Evolutionary conservation across 192 early-diverging fungal species (phyloP).

Genomic region (Gamsiella multidivaricata): DNA sequence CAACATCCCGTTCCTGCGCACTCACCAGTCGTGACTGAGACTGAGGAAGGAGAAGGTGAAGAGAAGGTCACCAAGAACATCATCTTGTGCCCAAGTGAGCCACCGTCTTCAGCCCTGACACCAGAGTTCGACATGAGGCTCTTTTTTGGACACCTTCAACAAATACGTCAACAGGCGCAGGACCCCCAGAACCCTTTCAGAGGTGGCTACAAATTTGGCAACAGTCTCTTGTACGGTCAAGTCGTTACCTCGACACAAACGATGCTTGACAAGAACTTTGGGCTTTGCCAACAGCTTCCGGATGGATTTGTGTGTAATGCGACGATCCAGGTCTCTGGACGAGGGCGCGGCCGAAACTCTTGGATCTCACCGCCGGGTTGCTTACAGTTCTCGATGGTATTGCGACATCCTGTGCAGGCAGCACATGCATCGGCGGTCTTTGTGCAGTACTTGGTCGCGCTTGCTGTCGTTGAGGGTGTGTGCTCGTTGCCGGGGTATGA

Average conservation of each 20-base stretch:
- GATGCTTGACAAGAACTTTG: slow-evolving; percentile 89
- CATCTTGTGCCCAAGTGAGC: slow-evolving; percentile 54
- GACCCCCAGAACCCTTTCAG: slow-evolving; percentile 15
- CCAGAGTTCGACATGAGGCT: slow-evolving; percentile 69
- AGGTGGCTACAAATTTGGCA: slow-evolving; percentile 69
- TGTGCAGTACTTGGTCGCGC: slow-evolving; percentile 92
- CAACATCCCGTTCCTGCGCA: slow-evolving; percentile 32
- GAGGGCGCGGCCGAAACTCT: slow-evolving; percentile 91
- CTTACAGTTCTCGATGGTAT: slow-evolving; percentile 84
- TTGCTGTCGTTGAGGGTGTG: slow-evolving; percentile 87
- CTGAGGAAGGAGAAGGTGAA: slow-evolving; percentile 19
- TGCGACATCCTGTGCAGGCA: slow-evolving; percentile 74
- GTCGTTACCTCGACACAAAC: slow-evolving; percentile 92
- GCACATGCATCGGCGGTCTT: slow-evolving; percentile 79
- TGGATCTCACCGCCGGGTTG: slow-evolving; percentile 96
- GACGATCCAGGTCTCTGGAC: slow-evolving; percentile 85
- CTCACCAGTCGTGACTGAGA: slow-evolving; percentile 16
- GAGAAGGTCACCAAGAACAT: slow-evolving; percentile 54
- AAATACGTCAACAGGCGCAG: slow-evolving; percentile 51
- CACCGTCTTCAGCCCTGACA: slow-evolving; percentile 59
- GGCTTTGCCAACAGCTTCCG: slow-evolving; percentile 73
- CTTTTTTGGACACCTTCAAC: slow-evolving; percentile 63
- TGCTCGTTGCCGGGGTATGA: slow-evolving; percentile 76
- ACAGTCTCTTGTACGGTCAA: slow-evolving; percentile 79
- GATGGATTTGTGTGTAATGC: slow-evolving; percentile 85